Evolutionary conservation across 139 green algal species (phyloP), one percentile per base, ranked within the genome.

Genomic region (Haematococcus lacustris): DNA sequence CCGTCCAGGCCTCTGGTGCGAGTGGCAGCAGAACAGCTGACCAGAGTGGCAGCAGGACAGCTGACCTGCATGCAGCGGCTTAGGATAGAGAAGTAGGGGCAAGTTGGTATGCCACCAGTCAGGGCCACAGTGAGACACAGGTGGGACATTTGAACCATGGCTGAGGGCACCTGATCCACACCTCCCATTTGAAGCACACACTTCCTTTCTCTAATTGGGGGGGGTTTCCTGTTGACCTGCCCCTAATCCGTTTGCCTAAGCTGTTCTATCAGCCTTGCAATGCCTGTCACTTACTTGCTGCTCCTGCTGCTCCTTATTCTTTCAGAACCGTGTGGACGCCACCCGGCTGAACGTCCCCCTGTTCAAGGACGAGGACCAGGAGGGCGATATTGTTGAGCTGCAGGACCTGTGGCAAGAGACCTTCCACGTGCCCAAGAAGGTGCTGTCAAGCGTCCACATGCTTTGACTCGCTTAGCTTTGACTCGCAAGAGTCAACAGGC

Each of bases 351-450:
- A 9, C 43, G 17, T 17, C 43, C 43, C 43, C 43, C 9, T 17
- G 17, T 9, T 17, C 17, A 17, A 28, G 9, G 43, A 53, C 9
- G 43, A 53, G 43, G 43, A 53, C 9, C 9, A 17, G 9, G 43
- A 53, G 9, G 9, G 9, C 43, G 17, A 53, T 17, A 53, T 9
- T 17, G 17, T 17, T 53, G 43, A 53, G 43, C 9, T 53, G 43
- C 9, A 53, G 9, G 43, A 17, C 43, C 43, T 53, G 43, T 53
- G 70, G 39, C 51, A 73, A 37, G 62, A 73, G 65, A 69, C 43
- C 43, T 53, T 53, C 43, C 43, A 28, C 9, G 43, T 53, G 43
- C 68, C 68, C 41, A 77, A 83, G 43, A 53, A 17, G 43, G 17
- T 53, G 43, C 43, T 17, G 43, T 28, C 9, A 17, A 53, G 43